Evolutionary conservation across 2,329 filamentous ascomycete genomes (phyloP).

Genomic region (Hymenoscyphus linearis): DNA sequence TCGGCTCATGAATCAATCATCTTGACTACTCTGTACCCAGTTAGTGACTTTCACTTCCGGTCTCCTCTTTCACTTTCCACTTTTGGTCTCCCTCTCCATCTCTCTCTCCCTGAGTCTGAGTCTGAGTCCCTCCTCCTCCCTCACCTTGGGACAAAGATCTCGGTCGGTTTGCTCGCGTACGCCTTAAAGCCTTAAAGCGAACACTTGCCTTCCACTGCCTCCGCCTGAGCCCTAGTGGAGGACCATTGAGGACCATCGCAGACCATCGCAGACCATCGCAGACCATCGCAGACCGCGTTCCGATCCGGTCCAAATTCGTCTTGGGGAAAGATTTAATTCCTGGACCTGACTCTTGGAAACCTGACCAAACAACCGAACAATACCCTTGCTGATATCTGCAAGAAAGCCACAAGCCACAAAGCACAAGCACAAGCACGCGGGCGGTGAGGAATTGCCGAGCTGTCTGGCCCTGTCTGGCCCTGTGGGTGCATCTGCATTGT

Average conservation of each 20-base stretch:
- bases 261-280: neutral
- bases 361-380: neutral
- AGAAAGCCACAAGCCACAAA: too few species aligned
- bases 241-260: too few species aligned
- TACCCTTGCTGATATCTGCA: neutral
- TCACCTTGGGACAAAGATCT: too few species aligned
- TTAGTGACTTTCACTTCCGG: too few species aligned
- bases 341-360: conserved; percentile 1
- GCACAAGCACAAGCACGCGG: neutral
- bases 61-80: too few species aligned
- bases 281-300: neutral
- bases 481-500: neutral
- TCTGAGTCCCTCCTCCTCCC: too few species aligned
- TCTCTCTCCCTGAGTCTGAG: too few species aligned
- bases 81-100: too few species aligned
- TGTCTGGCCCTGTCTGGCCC: neutral
- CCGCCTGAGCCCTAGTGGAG: neutral
- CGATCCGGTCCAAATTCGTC: neutral
- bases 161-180: too few species aligned
- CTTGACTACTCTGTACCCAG: neutral
- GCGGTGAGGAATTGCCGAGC: conserved; percentile 1
- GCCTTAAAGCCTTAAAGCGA: too few species aligned
- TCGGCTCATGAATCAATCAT: neutral
- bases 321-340: neutral
- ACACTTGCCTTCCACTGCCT: too few species aligned